Evolutionary conservation across 2,329 filamentous ascomycete species (phyloP).

Genomic region (Fonsecaea pedrosoi): DNA sequence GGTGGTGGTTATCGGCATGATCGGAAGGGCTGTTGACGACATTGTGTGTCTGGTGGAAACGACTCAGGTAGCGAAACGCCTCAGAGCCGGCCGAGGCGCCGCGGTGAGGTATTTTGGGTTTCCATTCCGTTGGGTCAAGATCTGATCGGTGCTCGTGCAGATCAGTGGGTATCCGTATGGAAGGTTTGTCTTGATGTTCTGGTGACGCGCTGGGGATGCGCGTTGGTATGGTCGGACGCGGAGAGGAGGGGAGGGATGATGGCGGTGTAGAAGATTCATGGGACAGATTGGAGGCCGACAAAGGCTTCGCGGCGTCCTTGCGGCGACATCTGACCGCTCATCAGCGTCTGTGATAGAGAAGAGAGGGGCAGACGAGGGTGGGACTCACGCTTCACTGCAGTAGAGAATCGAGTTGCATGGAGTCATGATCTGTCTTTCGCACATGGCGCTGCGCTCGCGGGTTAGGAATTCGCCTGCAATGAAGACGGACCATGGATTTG

Average conservation of each 20-base stretch:
- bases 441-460: slow-evolving; percentile 60
- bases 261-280: slow-evolving; percentile 33
- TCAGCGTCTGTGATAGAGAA: slow-evolving; percentile 17
- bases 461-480: slow-evolving; percentile 29
- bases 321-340: slow-evolving; percentile 51
- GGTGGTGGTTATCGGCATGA: not conserved
- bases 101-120: slow-evolving; percentile 50
- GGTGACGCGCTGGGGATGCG: slow-evolving; percentile 46
- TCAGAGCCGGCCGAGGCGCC: slow-evolving; percentile 44
- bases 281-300: slow-evolving; percentile 47
- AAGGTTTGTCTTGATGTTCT: slow-evolving; percentile 38
- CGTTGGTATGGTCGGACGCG: slow-evolving; percentile 47
- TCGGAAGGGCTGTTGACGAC: slow-evolving; percentile 2
- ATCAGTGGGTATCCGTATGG: slow-evolving; percentile 49
- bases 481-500: not conserved
- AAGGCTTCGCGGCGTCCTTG: slow-evolving; percentile 55
- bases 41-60: slow-evolving; percentile 48
- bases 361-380: slow-evolving; percentile 25
- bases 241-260: slow-evolving; percentile 47
- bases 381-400: slow-evolving; percentile 67
- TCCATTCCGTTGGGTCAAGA: slow-evolving; percentile 59
- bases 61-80: slow-evolving; percentile 53
- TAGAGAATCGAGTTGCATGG: slow-evolving; percentile 67
- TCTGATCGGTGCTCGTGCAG: slow-evolving; percentile 50
- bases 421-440: slow-evolving; percentile 69